Percentiles rank a stretch among this genome's conserved stretches.
Evolutionary conservation across 306 rosid species (phyloP).

Genomic region (Glycine latifolia): DNA sequence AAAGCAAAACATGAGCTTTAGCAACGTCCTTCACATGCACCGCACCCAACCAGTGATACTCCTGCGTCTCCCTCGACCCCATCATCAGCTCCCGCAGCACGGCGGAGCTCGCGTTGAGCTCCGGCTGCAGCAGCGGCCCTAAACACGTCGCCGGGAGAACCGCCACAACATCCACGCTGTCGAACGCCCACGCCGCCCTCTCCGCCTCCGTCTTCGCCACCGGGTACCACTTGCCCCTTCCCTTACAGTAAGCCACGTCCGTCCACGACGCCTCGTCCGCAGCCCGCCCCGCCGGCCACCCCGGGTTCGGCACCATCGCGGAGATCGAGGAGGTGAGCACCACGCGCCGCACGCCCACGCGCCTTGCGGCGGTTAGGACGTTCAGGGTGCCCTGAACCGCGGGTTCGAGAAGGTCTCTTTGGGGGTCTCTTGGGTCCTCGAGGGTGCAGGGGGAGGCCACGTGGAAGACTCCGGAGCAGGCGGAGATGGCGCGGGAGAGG

Average conservation of each 20-base stretch:
- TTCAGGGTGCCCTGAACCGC: slow-evolving; percentile 85
- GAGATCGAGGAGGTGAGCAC: slow-evolving; percentile 90
- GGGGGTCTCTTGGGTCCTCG: slow-evolving; percentile 74
- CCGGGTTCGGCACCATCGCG: slow-evolving; percentile 81
- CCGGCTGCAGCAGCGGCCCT: slow-evolving; percentile 71
- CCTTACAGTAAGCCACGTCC: slow-evolving; percentile 68
- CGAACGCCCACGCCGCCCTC: slow-evolving; percentile 79
- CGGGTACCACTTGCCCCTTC: slow-evolving; percentile 82
- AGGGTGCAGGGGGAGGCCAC: slow-evolving; percentile 91
- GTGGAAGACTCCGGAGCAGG: slow-evolving; percentile 83
- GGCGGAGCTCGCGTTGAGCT: slow-evolving; percentile 80
- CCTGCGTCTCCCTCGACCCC: slow-evolving; percentile 81
- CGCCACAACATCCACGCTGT: slow-evolving; percentile 64
- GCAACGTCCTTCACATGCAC: slow-evolving; percentile 86
- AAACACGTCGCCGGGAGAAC: slow-evolving; percentile 74
- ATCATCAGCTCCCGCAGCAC: slow-evolving; percentile 69
- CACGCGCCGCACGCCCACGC: slow-evolving; percentile 64
- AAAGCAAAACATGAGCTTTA: slow-evolving; percentile 56
- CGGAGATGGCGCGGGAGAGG: slow-evolving; percentile 56
- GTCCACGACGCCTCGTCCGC: slow-evolving; percentile 87
- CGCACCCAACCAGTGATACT: slow-evolving; percentile 87
- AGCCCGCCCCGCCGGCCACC: slow-evolving; percentile 61
- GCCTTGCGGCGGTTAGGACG: slow-evolving; percentile 68
- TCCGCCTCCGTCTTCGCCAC: slow-evolving; percentile 89
- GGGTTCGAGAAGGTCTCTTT: slow-evolving; percentile 64